Evolutionary conservation across 108 stramenopile genomes (phyloP).

Genomic region (Fistulifera solaris): DNA sequence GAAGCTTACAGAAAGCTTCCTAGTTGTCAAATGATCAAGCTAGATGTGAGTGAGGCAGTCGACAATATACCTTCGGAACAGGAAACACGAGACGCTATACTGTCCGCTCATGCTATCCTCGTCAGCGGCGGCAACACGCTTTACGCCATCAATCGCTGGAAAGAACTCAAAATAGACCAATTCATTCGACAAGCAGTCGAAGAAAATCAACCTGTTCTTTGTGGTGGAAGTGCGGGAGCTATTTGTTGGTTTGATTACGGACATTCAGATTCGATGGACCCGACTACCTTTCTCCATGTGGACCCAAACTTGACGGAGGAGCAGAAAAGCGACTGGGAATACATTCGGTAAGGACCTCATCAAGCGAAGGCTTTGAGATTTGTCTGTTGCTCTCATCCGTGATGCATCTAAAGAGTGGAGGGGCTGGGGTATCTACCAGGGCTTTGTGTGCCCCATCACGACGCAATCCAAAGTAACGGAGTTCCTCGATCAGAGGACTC

Average conservation of each 20-base stretch:
- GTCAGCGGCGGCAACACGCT: conserved; percentile 82
- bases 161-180: conserved; percentile 40
- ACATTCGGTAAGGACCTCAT: conserved; percentile 3
- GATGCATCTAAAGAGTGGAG: conserved; percentile 35
- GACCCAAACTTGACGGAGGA: conserved; percentile 8
- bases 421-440: conserved; percentile 59
- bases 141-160: conserved; percentile 77
- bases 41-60: conserved; percentile 27
- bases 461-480: conserved; percentile 70
- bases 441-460: conserved; percentile 61
- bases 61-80: conserved; percentile 11
- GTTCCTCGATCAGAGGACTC: conserved; percentile 52
- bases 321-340: conserved; percentile 11
- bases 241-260: conserved; percentile 85
- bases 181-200: conserved; percentile 11
- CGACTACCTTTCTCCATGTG: conserved; percentile 15
- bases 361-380: conserved; percentile 1
- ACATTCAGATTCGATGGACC: conserved; percentile 56
- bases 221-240: conserved; percentile 77
- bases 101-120: conserved; percentile 47
- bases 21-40: conserved; percentile 13
- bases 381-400: neutral
- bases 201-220: conserved; percentile 34
- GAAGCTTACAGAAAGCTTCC: neutral
- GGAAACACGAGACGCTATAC: conserved; percentile 28